These are phyloP conservation scores for Venturia carpophila DNA, from an alignment of 2,329 filamentous ascomycete species.

Conservation along the genomic window DNA sequence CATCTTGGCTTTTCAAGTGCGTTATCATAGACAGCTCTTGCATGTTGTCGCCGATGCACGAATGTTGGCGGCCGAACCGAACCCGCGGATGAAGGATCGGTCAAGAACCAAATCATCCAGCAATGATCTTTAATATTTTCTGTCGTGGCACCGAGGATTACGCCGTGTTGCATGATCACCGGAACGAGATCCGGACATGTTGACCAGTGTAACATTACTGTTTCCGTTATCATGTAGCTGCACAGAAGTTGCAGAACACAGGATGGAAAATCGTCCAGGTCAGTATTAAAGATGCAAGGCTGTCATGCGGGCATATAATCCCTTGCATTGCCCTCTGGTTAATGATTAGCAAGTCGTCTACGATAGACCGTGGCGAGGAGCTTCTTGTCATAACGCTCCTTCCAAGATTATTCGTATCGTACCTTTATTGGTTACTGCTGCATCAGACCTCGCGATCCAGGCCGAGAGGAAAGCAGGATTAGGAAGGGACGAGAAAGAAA, in stretches of 20 bases:
- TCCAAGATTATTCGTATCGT: background rate
- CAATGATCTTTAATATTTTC: background rate
- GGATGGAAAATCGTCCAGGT: background rate
- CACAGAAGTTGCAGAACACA: background rate
- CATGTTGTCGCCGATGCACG: background rate
- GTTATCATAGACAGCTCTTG: background rate
- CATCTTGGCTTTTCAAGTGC: background rate
- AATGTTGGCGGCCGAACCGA: background rate
- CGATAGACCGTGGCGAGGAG: background rate
- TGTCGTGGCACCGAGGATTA: background rate
- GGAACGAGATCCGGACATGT: background rate
- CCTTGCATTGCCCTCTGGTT: background rate
- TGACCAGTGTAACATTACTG: background rate
- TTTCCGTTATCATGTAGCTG: background rate
- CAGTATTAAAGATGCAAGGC: background rate
- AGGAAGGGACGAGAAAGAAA: background rate
- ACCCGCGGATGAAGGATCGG: background rate
- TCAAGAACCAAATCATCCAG: background rate
- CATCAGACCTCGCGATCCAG: slow-evolving; percentile 1
- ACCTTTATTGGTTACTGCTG: background rate
- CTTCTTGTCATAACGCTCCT: background rate
- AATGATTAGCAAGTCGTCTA: background rate
- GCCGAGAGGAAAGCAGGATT: background rate
- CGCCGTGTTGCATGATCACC: background rate
- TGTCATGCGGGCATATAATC: background rate